Base-by-base conservation (phyloP, 176 grass and related monocot species). In the Rhynchospora pubera region DNA sequence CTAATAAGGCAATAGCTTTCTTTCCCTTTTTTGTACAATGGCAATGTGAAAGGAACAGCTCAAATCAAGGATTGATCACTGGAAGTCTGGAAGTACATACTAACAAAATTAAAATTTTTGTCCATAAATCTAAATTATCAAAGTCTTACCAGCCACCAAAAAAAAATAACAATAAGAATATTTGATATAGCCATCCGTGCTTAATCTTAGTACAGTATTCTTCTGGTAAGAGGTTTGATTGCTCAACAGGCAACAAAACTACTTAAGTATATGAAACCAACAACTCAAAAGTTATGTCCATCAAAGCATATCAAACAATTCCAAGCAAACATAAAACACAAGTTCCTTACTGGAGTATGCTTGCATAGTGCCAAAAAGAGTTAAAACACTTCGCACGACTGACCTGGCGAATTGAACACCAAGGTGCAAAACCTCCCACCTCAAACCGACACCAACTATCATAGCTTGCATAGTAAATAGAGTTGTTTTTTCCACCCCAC, bases 401-500 rank as follows among this genome's bases (percentile, higher is more conserved):
- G n/a, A 48, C 1, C 1, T 34, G 32, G 32, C 3, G 3, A 1
- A 34, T 34, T 34, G 1, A 34, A 34, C 3, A 1, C 2, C 32
- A 34, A 34, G 18, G 1, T 6, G n/a, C 9, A 48, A 6, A 57
- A 21, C 1, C 4, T 47, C 68, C 68, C 9, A 72, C 68, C 44
- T 48, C 45, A 7, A 72, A 2, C 44, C 11, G 1, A 0, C 0
- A 22, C 43, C 43, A 72, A 48, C 23, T 11, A 0, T 1, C n/a
- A 23, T 16, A 18, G 14, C 60, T 13, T 0, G 79, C 62, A 10
- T 88, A 80, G 44, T 93, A 91, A 78, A 97, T 83, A 34, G 52
- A 87, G 57, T 93, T 91, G 56, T 50, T 65, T 80, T 87, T 80
- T 48, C 89, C 93, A 57, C 93, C 93, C 93, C 93, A 97, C 70